Percentiles rank a stretch among this genome's conserved stretches.
phyloP scores from a whole-genome alignment of 192 early-diverging fungal species.

The Dimargaris verticillata region DNA sequence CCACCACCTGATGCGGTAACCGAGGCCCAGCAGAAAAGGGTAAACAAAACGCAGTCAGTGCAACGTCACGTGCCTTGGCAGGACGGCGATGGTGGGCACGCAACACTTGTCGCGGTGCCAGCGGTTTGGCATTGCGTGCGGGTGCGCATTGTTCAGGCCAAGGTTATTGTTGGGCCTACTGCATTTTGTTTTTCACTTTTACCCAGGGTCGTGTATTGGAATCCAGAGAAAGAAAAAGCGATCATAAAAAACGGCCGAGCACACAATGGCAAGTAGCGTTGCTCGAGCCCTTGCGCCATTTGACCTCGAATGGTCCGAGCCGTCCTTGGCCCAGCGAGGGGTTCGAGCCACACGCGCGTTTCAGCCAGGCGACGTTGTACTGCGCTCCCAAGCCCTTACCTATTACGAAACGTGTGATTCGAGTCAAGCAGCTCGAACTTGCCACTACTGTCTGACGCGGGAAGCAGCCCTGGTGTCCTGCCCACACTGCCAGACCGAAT shows the following conservation, averaged over 20 bases:
- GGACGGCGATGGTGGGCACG: background rate
- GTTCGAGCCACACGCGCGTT: background rate
- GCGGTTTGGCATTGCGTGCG: background rate
- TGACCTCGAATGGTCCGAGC: background rate
- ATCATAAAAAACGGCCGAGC: too few relatives aligned
- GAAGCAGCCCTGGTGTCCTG: background rate
- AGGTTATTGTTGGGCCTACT: background rate
- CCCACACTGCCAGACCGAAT: background rate
- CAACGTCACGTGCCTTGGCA: background rate
- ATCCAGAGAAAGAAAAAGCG: too few relatives aligned
- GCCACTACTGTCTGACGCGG: background rate
- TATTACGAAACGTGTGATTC: background rate
- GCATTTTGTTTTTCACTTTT: background rate
- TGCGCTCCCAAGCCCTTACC: background rate
- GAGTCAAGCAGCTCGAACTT: background rate
- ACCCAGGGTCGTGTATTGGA: background rate
- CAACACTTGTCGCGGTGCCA: background rate
- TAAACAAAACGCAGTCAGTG: background rate
- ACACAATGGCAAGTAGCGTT: too few relatives aligned
- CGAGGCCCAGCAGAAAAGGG: background rate
- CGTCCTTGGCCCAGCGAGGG: background rate
- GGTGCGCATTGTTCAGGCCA: background rate
- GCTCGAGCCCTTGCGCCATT: background rate
- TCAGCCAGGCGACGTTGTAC: background rate
- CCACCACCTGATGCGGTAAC: background rate